Conservation (phyloP, 83 land plant species). For the Isoetes engelmannii region DNA sequence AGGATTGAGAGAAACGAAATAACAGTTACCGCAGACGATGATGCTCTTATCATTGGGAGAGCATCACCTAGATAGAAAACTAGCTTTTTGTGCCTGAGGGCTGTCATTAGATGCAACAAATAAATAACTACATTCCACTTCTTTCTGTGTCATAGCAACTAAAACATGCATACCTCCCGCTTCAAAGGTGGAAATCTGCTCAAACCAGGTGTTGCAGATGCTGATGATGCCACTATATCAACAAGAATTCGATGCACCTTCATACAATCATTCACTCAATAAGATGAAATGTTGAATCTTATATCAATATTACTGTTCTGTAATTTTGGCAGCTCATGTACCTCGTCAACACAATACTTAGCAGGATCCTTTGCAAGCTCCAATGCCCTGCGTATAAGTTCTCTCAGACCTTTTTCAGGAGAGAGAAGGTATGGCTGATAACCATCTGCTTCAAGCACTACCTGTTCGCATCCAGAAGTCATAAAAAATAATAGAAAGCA, state of each 20-base stretch:
- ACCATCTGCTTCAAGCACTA: constrained; percentile 99
- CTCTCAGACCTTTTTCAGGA: constrained; percentile 94
- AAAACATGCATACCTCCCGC: constrained; percentile 55
- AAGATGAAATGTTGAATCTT: not conserved
- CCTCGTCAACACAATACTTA: constrained; percentile 95
- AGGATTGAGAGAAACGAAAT: too few relatives aligned
- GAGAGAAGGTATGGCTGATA: constrained; percentile 97
- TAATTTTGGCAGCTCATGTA: constrained; percentile 8
- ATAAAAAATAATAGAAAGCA: too few relatives aligned
- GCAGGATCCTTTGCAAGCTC: constrained; percentile 97
- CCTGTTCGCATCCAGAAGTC: constrained; percentile 22
- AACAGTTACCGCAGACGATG: too few relatives aligned
- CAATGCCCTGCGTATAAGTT: constrained; percentile 73
- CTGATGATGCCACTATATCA: constrained; percentile 92
- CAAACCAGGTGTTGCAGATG: constrained; percentile 87
- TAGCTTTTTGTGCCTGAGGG: too few relatives aligned
- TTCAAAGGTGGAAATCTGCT: constrained; percentile 97
- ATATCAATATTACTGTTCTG: not conserved
- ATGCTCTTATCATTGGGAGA: too few relatives aligned
- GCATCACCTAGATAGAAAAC: too few relatives aligned
- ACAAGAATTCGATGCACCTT: constrained; percentile 88
- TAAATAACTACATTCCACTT: too few relatives aligned
- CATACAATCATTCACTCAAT: too few relatives aligned
- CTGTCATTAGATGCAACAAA: too few relatives aligned
- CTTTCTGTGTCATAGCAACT: too few relatives aligned